Evolutionary conservation across 2,329 filamentous ascomycete genomes (phyloP).

Genomic region (Dendryphion nanum): DNA sequence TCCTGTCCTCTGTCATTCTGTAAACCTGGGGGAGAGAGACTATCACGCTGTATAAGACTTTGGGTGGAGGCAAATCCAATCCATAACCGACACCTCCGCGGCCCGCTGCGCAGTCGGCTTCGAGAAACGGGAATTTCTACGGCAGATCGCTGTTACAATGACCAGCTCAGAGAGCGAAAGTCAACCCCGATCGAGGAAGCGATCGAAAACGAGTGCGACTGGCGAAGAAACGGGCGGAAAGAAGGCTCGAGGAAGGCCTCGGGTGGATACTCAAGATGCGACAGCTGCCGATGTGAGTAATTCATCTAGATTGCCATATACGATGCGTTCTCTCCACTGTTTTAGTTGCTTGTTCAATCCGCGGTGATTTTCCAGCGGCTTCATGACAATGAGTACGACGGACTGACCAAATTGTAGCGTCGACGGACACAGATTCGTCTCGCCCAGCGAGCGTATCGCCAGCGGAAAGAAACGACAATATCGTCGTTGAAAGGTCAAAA

Average conservation of each 20-base stretch:
- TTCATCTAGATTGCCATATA: too few relatives aligned
- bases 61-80: too few relatives aligned
- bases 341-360: not conserved
- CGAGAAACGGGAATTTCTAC: not conserved
- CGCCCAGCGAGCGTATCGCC: constrained; percentile 80
- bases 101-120: too few relatives aligned
- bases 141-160: constrained; percentile 1
- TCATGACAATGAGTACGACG: too few relatives aligned
- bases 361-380: too few relatives aligned
- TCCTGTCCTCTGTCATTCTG: too few relatives aligned
- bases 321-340: not conserved
- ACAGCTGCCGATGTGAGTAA: constrained; percentile 74
- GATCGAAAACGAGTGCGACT: constrained; percentile 1
- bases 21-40: too few relatives aligned
- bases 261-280: constrained; percentile 74
- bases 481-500: constrained; percentile 69
- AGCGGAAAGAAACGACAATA: constrained; percentile 81
- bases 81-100: not conserved
- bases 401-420: constrained; percentile 56
- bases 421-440: constrained; percentile 84
- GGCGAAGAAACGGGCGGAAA: constrained; percentile 30
- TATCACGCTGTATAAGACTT: too few relatives aligned
- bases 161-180: not conserved
- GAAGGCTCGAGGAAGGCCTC: constrained; percentile 69
- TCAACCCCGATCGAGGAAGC: not conserved